phyloP scores from a whole-genome alignment of 2,329 filamentous ascomycete genomes.

The Stromatinia cepivora region DNA sequence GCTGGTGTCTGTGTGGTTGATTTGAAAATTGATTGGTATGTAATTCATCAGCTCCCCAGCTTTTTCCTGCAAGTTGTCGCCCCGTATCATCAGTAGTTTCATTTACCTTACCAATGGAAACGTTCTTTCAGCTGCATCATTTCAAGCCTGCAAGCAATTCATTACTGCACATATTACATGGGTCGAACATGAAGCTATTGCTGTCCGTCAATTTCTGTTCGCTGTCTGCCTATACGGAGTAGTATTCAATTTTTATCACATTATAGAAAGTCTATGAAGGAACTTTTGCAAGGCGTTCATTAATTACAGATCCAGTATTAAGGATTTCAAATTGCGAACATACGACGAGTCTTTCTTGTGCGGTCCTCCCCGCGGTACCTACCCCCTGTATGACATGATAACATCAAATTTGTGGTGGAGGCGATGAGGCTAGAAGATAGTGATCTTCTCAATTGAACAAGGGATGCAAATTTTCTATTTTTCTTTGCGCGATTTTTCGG shows the following conservation, averaged over 20 bases:
- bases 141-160: conserved; percentile 17
- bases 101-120: conserved; percentile 13
- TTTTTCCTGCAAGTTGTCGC: conserved; percentile 13
- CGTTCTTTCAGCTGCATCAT: conserved; percentile 1
- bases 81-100: conserved; percentile 24
- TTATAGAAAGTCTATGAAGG: conserved; percentile 12
- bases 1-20: conserved; percentile 23
- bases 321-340: conserved; percentile 7
- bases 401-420: conserved; percentile 7
- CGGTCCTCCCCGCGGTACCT: conserved; percentile 3
- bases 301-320: conserved; percentile 10
- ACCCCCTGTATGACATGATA: conserved; percentile 9
- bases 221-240: background rate
- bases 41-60: conserved; percentile 14
- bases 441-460: conserved; percentile 10
- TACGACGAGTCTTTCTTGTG: conserved; percentile 19
- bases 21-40: conserved; percentile 19
- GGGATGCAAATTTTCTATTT: conserved; percentile 18
- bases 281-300: conserved; percentile 2
- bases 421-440: conserved; percentile 9
- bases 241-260: conserved; percentile 15
- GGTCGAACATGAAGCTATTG: conserved; percentile 11
- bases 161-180: conserved; percentile 19
- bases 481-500: conserved; percentile 6
- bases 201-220: conserved; percentile 5